Percentiles rank a stretch among this genome's conserved stretches.
Conservation (phyloP, 2,329 filamentous ascomycete genomes). For the Cercospora sp. region DNA sequence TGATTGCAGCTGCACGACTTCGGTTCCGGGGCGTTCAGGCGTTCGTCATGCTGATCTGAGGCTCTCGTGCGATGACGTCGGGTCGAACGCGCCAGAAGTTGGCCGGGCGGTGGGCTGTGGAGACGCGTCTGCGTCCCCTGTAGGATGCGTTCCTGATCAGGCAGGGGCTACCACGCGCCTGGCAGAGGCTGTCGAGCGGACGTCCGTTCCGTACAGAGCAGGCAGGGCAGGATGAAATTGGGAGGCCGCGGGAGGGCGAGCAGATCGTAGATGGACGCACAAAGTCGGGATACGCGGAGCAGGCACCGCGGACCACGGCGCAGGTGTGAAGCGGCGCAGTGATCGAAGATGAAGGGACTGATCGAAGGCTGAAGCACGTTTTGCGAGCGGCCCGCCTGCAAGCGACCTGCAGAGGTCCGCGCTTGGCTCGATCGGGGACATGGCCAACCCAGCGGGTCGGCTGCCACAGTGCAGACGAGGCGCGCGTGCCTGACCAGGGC, state of each 20-base stretch:
- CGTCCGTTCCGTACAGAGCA: constrained; percentile 1
- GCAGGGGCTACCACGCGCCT: constrained; percentile 1
- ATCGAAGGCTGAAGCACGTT: constrained; percentile 18
- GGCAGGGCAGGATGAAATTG: neutral
- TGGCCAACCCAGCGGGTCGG: constrained; percentile 13
- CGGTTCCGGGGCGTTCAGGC: neutral
- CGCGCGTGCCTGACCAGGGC: constrained; percentile 16
- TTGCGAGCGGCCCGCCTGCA: constrained; percentile 9
- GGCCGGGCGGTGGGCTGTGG: neutral
- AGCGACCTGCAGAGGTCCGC: neutral
- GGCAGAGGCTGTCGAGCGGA: neutral
- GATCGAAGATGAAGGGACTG: constrained; percentile 11
- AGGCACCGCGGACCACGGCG: constrained; percentile 1
- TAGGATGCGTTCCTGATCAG: neutral
- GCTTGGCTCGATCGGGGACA: constrained; percentile 8
- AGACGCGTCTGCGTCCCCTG: neutral
- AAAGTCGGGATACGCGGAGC: constrained; percentile 11
- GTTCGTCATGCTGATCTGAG: constrained; percentile 6
- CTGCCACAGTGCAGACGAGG: constrained; percentile 10
- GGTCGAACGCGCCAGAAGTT: neutral
- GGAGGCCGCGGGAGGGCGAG: neutral
- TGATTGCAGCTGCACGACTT: neutral
- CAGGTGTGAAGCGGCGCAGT: neutral
- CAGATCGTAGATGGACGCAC: constrained; percentile 5
- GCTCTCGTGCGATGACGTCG: constrained; percentile 7